Percentiles rank a stretch among this genome's conserved stretches.
These are phyloP conservation scores for Daldinia vernicosa DNA, from an alignment of 495 filamentous ascomycete species.

Conservation along the genomic window DNA sequence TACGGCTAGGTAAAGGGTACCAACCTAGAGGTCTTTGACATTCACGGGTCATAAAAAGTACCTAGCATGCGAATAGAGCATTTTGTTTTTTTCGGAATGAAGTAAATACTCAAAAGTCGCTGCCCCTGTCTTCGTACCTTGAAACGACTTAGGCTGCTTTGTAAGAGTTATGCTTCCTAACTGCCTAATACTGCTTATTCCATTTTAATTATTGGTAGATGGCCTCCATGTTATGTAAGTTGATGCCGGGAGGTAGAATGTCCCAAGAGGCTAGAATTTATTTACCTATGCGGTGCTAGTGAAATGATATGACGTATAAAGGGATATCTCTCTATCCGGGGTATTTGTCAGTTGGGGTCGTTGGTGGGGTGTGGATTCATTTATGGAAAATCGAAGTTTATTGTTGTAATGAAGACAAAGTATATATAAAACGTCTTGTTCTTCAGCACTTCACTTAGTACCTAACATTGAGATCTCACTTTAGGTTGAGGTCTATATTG, in stretches of 20 bases:
- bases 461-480: not conserved
- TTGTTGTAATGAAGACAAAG: not conserved
- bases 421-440: not conserved
- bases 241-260: not conserved
- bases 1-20: conserved; percentile 35
- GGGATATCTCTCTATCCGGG: not conserved
- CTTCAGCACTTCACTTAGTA: not conserved
- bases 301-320: not conserved
- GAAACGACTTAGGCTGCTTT: not conserved
- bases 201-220: not conserved
- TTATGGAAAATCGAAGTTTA: conserved; percentile 1
- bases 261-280: not conserved
- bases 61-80: conserved; percentile 43
- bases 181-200: not conserved
- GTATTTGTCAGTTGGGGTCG: not conserved
- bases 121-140: not conserved
- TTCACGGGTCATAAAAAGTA: conserved; percentile 40
- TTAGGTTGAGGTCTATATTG: not conserved
- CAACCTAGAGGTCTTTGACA: conserved; percentile 38
- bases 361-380: not conserved
- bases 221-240: not conserved
- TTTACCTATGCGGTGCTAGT: not conserved
- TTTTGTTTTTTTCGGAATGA: conserved; percentile 31
- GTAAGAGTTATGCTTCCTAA: not conserved
- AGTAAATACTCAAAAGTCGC: conserved; percentile 15